A percentile compares a stretch with the other conserved stretches of the same genome.
Evolutionary conservation across 352 stramenopile species (phyloP).

Genomic region (Salisapilia sapeloensis): DNA sequence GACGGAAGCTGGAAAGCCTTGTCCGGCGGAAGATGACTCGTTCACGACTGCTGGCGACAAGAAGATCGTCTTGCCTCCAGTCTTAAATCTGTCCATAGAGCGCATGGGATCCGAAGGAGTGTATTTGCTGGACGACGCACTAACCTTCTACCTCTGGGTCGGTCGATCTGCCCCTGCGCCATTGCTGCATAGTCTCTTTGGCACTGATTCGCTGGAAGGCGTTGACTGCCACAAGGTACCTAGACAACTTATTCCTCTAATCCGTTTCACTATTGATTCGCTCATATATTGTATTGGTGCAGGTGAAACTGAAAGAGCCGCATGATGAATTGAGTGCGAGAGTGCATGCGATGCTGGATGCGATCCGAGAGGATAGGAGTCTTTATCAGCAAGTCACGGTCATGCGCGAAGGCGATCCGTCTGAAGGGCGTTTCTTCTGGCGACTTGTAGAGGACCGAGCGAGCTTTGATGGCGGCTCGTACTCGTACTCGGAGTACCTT

Average conservation of each 20-base stretch:
- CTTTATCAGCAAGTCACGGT: constrained; percentile 75
- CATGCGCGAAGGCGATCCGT: constrained; percentile 89
- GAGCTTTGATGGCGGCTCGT: constrained; percentile 93
- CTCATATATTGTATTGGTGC: constrained; percentile 9
- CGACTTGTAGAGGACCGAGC: constrained; percentile 97
- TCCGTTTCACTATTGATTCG: constrained; percentile 1
- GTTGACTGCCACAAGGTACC: constrained; percentile 80
- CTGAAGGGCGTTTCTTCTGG: constrained; percentile 92
- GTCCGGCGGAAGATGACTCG: constrained; percentile 18
- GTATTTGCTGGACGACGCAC: constrained; percentile 94
- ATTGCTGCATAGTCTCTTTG: constrained; percentile 89
- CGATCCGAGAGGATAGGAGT: constrained; percentile 80
- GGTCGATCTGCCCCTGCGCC: constrained; percentile 76
- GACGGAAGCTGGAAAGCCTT: constrained; percentile 66
- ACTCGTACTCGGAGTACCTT: constrained; percentile 97
- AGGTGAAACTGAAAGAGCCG: constrained; percentile 67
- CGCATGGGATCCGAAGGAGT: constrained; percentile 87
- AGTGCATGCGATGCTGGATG: constrained; percentile 76
- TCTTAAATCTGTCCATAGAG: constrained; percentile 92
- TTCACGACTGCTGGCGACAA: constrained; percentile 27
- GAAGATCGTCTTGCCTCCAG: constrained; percentile 73
- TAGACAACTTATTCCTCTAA: neutral
- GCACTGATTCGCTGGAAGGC: constrained; percentile 86
- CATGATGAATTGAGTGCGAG: constrained; percentile 73
- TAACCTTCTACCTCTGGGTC: constrained; percentile 95